Percentiles rank a stretch among this genome's conserved stretches.
Conservation (phyloP, 176 grass and related monocot genomes). For the Hsuehochloa calcarea region DNA sequence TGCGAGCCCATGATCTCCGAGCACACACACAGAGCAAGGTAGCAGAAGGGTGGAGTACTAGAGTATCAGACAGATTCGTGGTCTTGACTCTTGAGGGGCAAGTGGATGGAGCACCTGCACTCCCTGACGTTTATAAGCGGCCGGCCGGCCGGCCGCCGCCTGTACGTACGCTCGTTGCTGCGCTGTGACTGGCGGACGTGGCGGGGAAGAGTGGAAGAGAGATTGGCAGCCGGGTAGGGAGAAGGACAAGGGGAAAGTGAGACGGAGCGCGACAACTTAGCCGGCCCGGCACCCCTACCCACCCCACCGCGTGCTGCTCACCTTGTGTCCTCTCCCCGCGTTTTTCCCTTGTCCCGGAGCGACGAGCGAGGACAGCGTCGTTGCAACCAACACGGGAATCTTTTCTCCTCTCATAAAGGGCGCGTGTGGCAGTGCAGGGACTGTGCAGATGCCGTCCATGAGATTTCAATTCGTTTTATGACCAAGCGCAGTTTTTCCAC, state of each 20-base stretch:
- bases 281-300: conserved; percentile 5
- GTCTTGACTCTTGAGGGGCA: not conserved
- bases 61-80: not conserved
- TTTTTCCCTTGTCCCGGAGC: conserved; percentile 4
- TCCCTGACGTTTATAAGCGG: not conserved
- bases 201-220: not conserved
- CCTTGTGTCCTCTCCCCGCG: not conserved
- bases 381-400: no score
- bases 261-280: not conserved
- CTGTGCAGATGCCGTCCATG: no score
- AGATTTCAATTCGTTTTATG: no score
- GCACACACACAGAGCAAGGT: not conserved
- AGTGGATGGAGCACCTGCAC: not conserved
- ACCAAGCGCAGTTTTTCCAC: no score
- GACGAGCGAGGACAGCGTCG: not conserved
- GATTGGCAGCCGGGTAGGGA: no score
- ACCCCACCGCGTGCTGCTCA: not conserved
- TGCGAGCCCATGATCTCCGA: conserved; percentile 10
- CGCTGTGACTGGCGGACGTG: not conserved
- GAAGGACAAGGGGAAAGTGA: not conserved
- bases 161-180: not conserved
- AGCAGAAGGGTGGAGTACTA: not conserved
- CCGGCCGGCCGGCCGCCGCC: not conserved
- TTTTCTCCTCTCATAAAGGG: not conserved
- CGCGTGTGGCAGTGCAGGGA: no score